Evolutionary conservation across 1,139 yeast species (phyloP), one percentile per base, ranked within the genome.

Genomic region (Taphrina sp.): DNA sequence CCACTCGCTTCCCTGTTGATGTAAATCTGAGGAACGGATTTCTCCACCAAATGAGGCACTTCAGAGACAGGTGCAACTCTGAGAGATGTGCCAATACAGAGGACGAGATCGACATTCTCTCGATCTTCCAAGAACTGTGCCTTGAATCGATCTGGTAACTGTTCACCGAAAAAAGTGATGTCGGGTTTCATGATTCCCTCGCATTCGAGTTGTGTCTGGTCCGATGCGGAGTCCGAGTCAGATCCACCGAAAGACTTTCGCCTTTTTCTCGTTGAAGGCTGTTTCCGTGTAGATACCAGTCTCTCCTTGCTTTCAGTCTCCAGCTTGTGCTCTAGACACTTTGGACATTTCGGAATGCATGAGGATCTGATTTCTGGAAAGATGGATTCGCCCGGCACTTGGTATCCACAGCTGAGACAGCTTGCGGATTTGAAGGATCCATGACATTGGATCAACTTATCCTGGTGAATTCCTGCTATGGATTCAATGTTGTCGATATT

Each of bases 51-150:
- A 58, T 87, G 82, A n/a, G 89, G 89, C 45, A 92, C 86, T 58
- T 88, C 90, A 44, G 92, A 84, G n/a, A 92, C 97, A 0, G 98
- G 98, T 0, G 95, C 90, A 28, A 92, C 98, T 67, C 90, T 88
- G 59, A 92, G 75, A 22, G 97, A 90, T 0, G 98, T 92, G 7
- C 98, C 98, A 16, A 90, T 82, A 68, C 95, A 85, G 4, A 92
- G 77, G 39, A 92, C 71, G 57, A 92, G 72, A 70, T 92, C 97
- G 70, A 96, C 88, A 26, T 79, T 74, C 17, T 73, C 66, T 2
- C 83, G 73, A 55, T 74, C 76, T 65, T 75, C 71, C 36, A 76
- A 74, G 36, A 86, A 76, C 24, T 78, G 72, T 47, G 78, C 78
- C 63, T 87, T 92, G 65, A 85, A 89, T 54, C 76, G 70, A n/a